These are phyloP conservation scores for Colletotrichum paranaense DNA, from an alignment of 2,329 filamentous ascomycete genomes.

Conservation along the genomic window DNA sequence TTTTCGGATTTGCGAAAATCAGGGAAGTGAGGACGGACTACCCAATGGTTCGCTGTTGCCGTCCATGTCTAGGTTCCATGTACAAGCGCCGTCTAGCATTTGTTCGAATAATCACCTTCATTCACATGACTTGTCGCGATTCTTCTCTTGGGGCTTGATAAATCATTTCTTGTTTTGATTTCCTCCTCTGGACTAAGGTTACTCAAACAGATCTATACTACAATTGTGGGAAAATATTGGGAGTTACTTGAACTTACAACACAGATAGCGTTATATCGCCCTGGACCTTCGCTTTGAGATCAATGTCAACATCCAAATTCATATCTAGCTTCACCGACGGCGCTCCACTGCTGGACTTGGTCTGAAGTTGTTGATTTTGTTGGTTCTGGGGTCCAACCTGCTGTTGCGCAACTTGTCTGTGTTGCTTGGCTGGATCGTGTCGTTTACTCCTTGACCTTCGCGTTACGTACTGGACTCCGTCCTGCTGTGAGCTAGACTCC, in stretches of 20 bases:
- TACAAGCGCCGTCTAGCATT: too few species aligned
- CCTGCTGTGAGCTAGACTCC: neutral
- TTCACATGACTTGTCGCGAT: too few species aligned
- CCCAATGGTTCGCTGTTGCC: too few species aligned
- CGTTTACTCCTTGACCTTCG: neutral
- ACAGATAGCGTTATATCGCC: slow-evolving; percentile 25
- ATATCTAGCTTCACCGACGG: slow-evolving; percentile 31
- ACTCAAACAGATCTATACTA: neutral
- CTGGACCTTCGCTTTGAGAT: slow-evolving; percentile 33
- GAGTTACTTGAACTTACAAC: slow-evolving; percentile 2
- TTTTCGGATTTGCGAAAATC: too few species aligned
- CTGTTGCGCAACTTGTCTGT: neutral
- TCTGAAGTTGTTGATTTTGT: slow-evolving; percentile 7
- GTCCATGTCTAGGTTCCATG: too few species aligned
- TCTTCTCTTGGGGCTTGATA: too few species aligned
- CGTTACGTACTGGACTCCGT: neutral
- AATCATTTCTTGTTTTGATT: neutral
- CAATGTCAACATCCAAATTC: slow-evolving; percentile 31
- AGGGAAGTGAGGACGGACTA: too few species aligned
- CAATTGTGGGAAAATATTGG: too few species aligned
- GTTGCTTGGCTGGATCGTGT: neutral
- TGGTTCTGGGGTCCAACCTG: slow-evolving; percentile 16
- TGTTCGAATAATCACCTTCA: too few species aligned
- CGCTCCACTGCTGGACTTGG: slow-evolving; percentile 13
- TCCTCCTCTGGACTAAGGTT: neutral